Percentiles rank a stretch among this genome's conserved stretches.
phyloP scores from a whole-genome alignment of 2,329 filamentous ascomycete genomes.

The Epichloe uncinata region DNA sequence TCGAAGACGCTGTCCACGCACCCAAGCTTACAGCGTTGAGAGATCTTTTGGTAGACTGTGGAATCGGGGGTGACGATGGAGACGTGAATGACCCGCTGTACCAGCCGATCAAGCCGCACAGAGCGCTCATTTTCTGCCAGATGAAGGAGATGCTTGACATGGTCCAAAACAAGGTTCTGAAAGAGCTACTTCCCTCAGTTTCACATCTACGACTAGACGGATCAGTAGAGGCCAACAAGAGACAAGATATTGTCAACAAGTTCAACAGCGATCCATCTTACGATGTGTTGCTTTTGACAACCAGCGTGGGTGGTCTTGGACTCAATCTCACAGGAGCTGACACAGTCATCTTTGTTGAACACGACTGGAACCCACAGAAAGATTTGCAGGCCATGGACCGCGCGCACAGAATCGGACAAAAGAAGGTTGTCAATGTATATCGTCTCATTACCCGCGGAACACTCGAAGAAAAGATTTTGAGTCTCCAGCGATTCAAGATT shows the following conservation, averaged over 20 bases:
- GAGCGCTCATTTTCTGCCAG: slow-evolving; percentile 93
- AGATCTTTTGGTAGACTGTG: slow-evolving; percentile 94
- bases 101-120: slow-evolving; percentile 86
- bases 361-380: slow-evolving; percentile 99
- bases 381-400: slow-evolving; percentile 98
- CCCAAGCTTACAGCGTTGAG: slow-evolving; percentile 84
- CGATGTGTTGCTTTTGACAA: slow-evolving; percentile 85
- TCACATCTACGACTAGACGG: slow-evolving; percentile 93
- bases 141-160: slow-evolving; percentile 99
- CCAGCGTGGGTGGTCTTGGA: slow-evolving; percentile 85
- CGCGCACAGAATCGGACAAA: slow-evolving; percentile 94
- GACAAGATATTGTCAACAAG: slow-evolving; percentile 96
- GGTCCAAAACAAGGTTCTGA: slow-evolving; percentile 87
- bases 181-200: slow-evolving; percentile 80
- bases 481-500: slow-evolving; percentile 97
- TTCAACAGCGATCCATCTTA: slow-evolving; percentile 98
- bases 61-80: slow-evolving; percentile 69
- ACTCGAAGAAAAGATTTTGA: slow-evolving; percentile 95
- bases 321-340: slow-evolving; percentile 94
- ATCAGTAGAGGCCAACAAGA: slow-evolving; percentile 78
- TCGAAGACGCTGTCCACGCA: slow-evolving; percentile 78
- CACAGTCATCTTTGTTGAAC: slow-evolving; percentile 98
- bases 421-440: slow-evolving; percentile 99
- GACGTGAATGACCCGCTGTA: slow-evolving; percentile 46
- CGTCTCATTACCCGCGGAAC: slow-evolving; percentile 92